Evolutionary conservation across 2,329 filamentous ascomycete species (phyloP), one percentile per base, ranked within the genome.

Genomic region (Alternaria viburni): DNA sequence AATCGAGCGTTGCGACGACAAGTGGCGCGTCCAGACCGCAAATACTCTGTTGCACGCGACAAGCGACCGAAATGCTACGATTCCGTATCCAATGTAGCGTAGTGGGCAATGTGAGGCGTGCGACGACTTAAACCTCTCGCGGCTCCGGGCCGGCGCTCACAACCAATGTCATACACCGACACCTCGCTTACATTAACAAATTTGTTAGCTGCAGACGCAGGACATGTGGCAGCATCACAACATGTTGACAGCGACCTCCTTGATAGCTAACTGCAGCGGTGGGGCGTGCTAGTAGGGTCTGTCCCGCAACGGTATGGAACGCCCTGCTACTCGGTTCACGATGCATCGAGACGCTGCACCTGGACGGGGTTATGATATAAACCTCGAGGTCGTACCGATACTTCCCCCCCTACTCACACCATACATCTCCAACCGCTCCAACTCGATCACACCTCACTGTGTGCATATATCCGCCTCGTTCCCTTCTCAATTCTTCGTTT

Each of bases 151-250:
- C 72, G 74, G 62, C 30, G 50, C 45, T 41, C 30, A 64, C 56
- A 67, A 63, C 77, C 75, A 80, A 79, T 78, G 67, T 67, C 59
- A 65, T 54, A 69, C 64, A 61, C 61, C 64, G 47, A 54, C 55
- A 45, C 62, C 70, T 75, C 72, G 73, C 72, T 73, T 75, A 65
- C 69, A 68, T 67, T 62, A 61, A 71, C 62, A 59, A 56, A 66
- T 67, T 69, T 58, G 58, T 74, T 79, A 80, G 77, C 75, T 79
- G 77, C 77, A 79, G 72, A 70, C 63, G 71, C 67, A 77, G 73
- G 75, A 78, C 77, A 80, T 79, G 77, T 80, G 77, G 77, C 77
- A 80, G 74, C 75, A 72, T 69, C 69, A 76, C 71, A 69, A 66
- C 66, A 64, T 69, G 67, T 70, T 76, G 68, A 74, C 76, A 74